Conservation (phyloP, 192 early-diverging fungal species). For the Coemansia sp. region DNA sequence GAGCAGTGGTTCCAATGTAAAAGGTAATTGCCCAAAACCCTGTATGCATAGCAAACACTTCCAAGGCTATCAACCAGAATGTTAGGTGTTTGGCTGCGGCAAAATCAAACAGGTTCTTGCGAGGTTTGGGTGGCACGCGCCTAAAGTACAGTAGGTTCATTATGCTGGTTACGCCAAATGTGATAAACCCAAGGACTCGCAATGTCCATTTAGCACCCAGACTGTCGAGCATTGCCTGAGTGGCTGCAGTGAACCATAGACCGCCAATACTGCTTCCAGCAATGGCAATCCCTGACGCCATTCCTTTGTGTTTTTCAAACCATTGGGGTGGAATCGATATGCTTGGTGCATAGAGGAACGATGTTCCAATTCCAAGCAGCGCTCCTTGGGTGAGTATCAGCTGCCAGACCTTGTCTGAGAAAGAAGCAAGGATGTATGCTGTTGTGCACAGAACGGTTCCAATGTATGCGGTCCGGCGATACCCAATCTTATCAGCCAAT, state of each 20-base stretch:
- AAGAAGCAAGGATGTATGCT: constrained; percentile 40
- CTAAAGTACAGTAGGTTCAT: constrained; percentile 37
- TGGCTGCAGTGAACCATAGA: constrained; percentile 60
- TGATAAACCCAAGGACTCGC: constrained; percentile 63
- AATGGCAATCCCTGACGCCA: constrained; percentile 64
- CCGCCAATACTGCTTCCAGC: constrained; percentile 65
- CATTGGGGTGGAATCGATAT: constrained; percentile 64
- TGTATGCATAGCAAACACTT: constrained; percentile 32
- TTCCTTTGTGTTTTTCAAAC: constrained; percentile 56
- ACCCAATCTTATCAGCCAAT: constrained; percentile 40
- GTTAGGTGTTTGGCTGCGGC: constrained; percentile 23
- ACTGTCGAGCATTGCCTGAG: constrained; percentile 59
- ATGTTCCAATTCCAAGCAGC: constrained; percentile 60
- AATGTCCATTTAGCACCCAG: constrained; percentile 69
- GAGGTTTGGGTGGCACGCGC: constrained; percentile 54
- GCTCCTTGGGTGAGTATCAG: constrained; percentile 68
- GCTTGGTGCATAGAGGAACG: constrained; percentile 59
- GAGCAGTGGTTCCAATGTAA: constrained; percentile 37
- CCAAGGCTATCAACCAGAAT: constrained; percentile 39
- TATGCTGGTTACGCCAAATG: constrained; percentile 37
- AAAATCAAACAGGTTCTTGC: constrained; percentile 39
- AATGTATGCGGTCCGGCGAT: constrained; percentile 30
- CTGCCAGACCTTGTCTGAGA: constrained; percentile 63
- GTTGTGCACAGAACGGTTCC: constrained; percentile 37
- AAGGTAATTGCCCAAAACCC: constrained; percentile 54